A percentile compares a stretch with the other conserved stretches of the same genome.
Evolutionary conservation across 73 alveolate genomes (phyloP).

Genomic region (Tetrahymena malaccensis): DNA sequence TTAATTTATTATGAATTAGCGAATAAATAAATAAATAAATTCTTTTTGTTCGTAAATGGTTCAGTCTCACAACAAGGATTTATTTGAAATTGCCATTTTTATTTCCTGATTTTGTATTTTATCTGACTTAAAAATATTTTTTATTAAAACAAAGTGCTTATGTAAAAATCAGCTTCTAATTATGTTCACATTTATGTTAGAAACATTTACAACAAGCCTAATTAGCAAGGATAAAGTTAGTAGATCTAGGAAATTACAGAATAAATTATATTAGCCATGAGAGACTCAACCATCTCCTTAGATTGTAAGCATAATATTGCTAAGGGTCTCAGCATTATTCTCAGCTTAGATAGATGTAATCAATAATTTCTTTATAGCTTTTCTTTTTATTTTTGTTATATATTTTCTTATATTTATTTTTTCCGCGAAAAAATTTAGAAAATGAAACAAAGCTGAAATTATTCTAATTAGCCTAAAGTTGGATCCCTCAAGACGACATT

Average conservation of each 20-base stretch:
- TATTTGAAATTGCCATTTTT: too few relatives aligned
- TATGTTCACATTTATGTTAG: not conserved
- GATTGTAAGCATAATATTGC: not conserved
- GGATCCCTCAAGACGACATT: not conserved
- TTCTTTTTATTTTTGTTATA: not conserved
- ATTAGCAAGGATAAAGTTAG: not conserved
- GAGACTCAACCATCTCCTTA: not conserved
- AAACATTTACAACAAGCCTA: not conserved
- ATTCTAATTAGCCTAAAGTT: not conserved
- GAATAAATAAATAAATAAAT: too few relatives aligned
- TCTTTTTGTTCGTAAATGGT: too few relatives aligned
- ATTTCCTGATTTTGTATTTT: too few relatives aligned
- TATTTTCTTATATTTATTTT: not conserved
- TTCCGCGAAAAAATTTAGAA: not conserved
- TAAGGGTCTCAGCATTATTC: not conserved
- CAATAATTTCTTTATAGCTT: not conserved
- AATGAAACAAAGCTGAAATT: not conserved
- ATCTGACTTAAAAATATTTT: not conserved
- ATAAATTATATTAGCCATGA: not conserved
- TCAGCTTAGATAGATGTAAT: not conserved
- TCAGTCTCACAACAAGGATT: too few relatives aligned
- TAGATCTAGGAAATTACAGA: not conserved
- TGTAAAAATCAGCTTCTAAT: not conserved
- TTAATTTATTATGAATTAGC: not conserved
- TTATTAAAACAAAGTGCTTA: not conserved